phyloP scores from a whole-genome alignment of 1,284 basidiomycete species.

The Ceratobasidium sp. region DNA sequence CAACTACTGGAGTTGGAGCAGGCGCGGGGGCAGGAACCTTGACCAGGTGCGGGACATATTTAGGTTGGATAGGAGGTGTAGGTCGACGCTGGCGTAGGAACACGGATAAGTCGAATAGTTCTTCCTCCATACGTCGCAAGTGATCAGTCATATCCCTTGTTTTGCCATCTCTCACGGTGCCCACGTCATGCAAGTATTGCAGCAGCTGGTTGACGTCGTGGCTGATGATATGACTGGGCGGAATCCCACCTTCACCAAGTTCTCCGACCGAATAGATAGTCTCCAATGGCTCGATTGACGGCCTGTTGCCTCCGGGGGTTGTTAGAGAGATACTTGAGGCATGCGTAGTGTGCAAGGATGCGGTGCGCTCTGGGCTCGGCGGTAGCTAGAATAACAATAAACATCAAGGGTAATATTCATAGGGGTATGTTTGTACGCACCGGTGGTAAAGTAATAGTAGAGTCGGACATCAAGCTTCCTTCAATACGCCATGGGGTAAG shows the following conservation, averaged over 20 bases:
- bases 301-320: conserved; percentile 69
- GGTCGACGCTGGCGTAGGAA: conserved; percentile 41
- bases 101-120: conserved; percentile 60
- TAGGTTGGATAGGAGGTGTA: no score
- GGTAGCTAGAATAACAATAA: no score
- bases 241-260: conserved; percentile 43
- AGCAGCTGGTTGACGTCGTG: conserved; percentile 72
- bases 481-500: conserved; percentile 12
- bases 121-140: conserved; percentile 66
- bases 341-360: conserved; percentile 48
- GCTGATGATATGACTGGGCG: conserved; percentile 57
- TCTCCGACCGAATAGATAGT: conserved; percentile 56
- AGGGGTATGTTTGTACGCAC: conserved; percentile 31
- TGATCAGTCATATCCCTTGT: no score
- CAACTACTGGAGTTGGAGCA: no score
- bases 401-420: no score
- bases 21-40: no score
- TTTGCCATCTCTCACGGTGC: conserved; percentile 66
- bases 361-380: conserved; percentile 51
- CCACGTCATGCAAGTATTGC: conserved; percentile 67
- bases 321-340: conserved; percentile 59
- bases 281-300: no score
- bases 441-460: conserved; percentile 27
- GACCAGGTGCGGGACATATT: no score
- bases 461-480: background rate